Percentiles rank a stretch among this genome's conserved stretches.
These are phyloP conservation scores for Hypoxylon intermedium DNA, from an alignment of 495 filamentous ascomycete species.

Conservation along the genomic window DNA sequence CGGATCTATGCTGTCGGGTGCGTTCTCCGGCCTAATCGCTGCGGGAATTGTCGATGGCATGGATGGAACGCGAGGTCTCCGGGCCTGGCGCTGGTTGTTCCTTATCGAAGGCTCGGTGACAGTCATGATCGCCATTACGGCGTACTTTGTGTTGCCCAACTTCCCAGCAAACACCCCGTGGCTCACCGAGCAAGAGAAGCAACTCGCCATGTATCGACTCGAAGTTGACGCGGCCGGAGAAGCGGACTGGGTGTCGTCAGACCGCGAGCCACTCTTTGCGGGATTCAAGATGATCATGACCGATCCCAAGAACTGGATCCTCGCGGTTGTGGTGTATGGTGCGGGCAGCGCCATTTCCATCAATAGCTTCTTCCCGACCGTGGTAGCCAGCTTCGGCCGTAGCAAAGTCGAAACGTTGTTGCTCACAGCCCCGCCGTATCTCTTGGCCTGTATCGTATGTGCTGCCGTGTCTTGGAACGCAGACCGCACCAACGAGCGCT, in stretches of 20 bases:
- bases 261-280: slow-evolving; percentile 48
- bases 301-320: slow-evolving; percentile 47
- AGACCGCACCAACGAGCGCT: slow-evolving; percentile 71
- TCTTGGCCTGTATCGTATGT: slow-evolving; percentile 66
- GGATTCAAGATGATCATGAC: slow-evolving; percentile 60
- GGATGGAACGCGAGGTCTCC: slow-evolving; percentile 59
- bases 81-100: slow-evolving; percentile 67
- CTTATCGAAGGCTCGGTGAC: slow-evolving; percentile 65
- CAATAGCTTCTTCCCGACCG: slow-evolving; percentile 45
- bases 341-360: background rate
- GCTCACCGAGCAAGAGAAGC: slow-evolving; percentile 58
- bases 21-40: slow-evolving; percentile 60
- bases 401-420: slow-evolving; percentile 57
- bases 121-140: slow-evolving; percentile 26
- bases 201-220: slow-evolving; percentile 54
- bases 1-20: slow-evolving; percentile 52
- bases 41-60: slow-evolving; percentile 50
- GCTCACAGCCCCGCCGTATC: slow-evolving; percentile 70
- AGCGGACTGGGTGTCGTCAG: slow-evolving; percentile 49
- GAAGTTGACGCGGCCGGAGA: slow-evolving; percentile 53
- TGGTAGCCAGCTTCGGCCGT: slow-evolving; percentile 8
- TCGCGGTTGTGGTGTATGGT: slow-evolving; percentile 51
- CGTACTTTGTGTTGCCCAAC: slow-evolving; percentile 61
- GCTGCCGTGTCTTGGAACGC: slow-evolving; percentile 71
- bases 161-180: slow-evolving; percentile 62